These are phyloP conservation scores for Isatis lusitanica DNA, from an alignment of 441 rosid species.

Conservation along the genomic window DNA sequence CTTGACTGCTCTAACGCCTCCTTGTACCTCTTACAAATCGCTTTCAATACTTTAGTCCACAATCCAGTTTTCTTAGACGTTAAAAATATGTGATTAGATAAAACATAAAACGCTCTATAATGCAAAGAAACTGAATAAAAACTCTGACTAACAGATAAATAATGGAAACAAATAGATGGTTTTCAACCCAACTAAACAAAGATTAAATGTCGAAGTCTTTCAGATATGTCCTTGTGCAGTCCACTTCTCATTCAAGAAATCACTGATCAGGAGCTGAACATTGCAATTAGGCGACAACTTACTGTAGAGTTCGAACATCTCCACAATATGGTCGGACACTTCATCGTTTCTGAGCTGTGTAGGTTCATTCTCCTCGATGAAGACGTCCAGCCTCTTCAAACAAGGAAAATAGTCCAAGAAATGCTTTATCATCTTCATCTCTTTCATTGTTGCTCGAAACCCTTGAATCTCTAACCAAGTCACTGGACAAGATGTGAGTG, in stretches of 20 bases:
- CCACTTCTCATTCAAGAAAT: not conserved
- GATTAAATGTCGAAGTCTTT: not conserved
- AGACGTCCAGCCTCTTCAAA: not conserved
- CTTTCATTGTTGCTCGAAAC: not conserved
- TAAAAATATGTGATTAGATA: no score
- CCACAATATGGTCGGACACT: not conserved
- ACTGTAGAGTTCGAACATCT: not conserved
- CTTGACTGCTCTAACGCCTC: no score
- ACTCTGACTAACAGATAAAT: no score
- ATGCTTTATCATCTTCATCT: not conserved
- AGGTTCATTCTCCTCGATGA: not conserved
- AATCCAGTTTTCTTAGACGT: no score
- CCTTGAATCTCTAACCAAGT: not conserved
- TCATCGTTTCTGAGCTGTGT: not conserved
- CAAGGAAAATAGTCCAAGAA: not conserved
- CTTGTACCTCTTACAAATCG: no score
- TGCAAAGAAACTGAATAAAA: no score
- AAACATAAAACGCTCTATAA: no score
- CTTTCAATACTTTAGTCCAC: no score
- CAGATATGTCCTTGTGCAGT: not conserved
- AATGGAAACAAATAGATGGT: not conserved
- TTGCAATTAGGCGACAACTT: not conserved
- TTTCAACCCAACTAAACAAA: not conserved
- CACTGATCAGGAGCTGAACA: not conserved
- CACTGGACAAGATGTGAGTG: not conserved